Evolutionary conservation across 2,329 filamentous ascomycete genomes (phyloP).

Genomic region (Akanthomyces lecanii): DNA sequence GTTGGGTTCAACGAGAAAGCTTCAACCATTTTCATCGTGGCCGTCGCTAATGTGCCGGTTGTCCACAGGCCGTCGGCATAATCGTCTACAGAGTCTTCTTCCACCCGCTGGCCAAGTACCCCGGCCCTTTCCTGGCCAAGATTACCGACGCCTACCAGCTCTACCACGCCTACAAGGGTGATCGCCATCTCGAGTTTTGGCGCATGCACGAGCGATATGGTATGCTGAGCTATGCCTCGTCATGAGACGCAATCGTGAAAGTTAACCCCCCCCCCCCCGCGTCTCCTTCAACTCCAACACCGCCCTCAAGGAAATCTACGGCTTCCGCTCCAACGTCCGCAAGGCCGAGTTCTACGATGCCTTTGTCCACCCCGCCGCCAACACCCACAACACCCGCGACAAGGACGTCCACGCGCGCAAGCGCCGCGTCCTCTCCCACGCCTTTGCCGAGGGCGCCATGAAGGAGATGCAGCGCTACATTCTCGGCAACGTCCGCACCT

Average conservation of each 20-base stretch:
- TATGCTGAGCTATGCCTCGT: conserved; percentile 23
- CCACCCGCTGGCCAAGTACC: conserved; percentile 62
- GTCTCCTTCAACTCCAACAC: conserved; percentile 71
- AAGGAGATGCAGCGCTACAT: conserved; percentile 67
- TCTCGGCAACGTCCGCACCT: conserved; percentile 60
- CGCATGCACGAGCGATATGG: conserved; percentile 69
- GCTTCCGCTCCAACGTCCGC: conserved; percentile 57
- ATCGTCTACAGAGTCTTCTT: conserved; percentile 56
- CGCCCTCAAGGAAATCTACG: conserved; percentile 64
- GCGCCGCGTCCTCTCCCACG: conserved; percentile 66
- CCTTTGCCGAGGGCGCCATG: conserved; percentile 63
- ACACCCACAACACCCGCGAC: conserved; percentile 69
- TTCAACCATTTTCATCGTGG: not conserved
- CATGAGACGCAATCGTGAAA: not conserved
- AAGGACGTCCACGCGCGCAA: conserved; percentile 66
- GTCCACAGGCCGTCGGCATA: conserved; percentile 35
- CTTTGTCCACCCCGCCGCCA: conserved; percentile 66
- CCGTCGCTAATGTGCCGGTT: not conserved
- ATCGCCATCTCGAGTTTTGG: conserved; percentile 70
- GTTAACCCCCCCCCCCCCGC: conserved; percentile 15
- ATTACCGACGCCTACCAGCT: conserved; percentile 62
- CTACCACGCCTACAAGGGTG: conserved; percentile 71
- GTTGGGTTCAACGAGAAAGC: not conserved
- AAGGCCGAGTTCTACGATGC: conserved; percentile 72
- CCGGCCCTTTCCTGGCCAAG: conserved; percentile 59